A percentile compares a stretch with the other conserved stretches of the same genome.
Conservation (phyloP, 176 grass and related monocot species). For the Musa acuminata region DNA sequence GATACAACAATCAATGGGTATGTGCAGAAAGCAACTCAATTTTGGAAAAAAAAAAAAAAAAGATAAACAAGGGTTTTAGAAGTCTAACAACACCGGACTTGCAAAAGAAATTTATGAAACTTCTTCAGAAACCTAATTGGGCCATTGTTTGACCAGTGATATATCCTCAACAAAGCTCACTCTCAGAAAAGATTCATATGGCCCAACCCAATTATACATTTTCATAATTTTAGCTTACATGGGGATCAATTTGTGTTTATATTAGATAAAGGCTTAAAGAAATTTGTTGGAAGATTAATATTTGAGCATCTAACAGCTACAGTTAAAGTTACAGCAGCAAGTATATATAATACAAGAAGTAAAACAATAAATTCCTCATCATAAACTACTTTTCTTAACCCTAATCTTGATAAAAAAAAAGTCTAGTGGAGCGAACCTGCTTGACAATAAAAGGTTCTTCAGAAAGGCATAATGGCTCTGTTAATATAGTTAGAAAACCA, state of each 20-base stretch:
- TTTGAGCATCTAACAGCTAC: background rate
- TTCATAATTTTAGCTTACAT: background rate
- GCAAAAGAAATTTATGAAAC: background rate
- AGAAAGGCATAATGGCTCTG: conserved; percentile 57
- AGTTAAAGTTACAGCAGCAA: background rate
- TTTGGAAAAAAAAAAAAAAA: background rate
- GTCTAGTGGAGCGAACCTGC: conserved; percentile 30
- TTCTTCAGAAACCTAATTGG: background rate
- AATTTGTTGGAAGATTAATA: background rate
- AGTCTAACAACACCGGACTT: background rate
- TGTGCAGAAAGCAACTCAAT: background rate
- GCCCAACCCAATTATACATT: background rate
- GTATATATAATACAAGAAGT: background rate
- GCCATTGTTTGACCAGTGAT: background rate
- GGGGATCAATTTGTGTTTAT: too few species aligned
- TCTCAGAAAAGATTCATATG: background rate
- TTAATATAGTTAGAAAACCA: conserved; percentile 79
- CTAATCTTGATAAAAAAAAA: conserved; percentile 6
- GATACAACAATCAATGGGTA: conserved; percentile 12
- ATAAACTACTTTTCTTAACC: background rate
- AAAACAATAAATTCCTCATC: background rate
- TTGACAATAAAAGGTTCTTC: conserved; percentile 75
- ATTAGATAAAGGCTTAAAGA: background rate
- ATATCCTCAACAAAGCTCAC: background rate
- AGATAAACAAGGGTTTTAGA: background rate